Conservation (phyloP, 495 filamentous ascomycete species). For the Penicillium turbatum region DNA sequence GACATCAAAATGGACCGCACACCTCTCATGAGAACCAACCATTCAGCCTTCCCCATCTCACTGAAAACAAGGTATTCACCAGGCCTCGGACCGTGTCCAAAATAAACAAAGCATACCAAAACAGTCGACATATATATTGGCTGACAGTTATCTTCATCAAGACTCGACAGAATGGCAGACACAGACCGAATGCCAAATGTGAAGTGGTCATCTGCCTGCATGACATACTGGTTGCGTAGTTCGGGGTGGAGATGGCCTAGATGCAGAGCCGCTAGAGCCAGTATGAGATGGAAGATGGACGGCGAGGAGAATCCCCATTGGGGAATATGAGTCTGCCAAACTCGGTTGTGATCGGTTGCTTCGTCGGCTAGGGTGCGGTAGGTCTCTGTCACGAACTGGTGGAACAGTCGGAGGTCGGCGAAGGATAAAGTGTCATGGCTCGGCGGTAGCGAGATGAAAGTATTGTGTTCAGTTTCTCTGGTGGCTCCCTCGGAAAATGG, state of each 20-base stretch:
- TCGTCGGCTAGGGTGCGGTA: conserved; percentile 29
- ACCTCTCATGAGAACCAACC: conserved; percentile 42
- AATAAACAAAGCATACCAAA: conserved; percentile 46
- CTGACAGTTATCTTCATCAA: conserved; percentile 40
- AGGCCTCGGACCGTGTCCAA: conserved; percentile 35
- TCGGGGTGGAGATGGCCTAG: conserved; percentile 35
- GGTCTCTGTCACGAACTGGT: conserved; percentile 35
- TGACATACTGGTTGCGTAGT: conserved; percentile 23
- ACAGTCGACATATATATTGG: conserved; percentile 44
- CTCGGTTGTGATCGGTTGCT: conserved; percentile 10
- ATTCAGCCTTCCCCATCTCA: conserved; percentile 35
- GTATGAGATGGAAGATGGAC: conserved; percentile 44
- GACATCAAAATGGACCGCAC: conserved; percentile 34
- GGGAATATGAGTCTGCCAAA: conserved; percentile 41
- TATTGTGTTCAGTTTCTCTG: background rate
- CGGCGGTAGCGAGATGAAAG: background rate
- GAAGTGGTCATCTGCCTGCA: conserved; percentile 43
- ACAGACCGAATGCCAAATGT: conserved; percentile 44
- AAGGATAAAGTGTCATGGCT: conserved; percentile 23
- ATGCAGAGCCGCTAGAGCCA: conserved; percentile 44
- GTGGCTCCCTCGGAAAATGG: conserved; percentile 2
- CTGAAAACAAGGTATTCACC: conserved; percentile 46
- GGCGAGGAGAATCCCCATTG: conserved; percentile 41
- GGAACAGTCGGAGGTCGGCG: conserved; percentile 35
- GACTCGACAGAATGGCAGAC: conserved; percentile 29